Evolutionary conservation across 345 rosid species (phyloP), one percentile per base, ranked within the genome.

Genomic region (Noccaea caerulescens): DNA sequence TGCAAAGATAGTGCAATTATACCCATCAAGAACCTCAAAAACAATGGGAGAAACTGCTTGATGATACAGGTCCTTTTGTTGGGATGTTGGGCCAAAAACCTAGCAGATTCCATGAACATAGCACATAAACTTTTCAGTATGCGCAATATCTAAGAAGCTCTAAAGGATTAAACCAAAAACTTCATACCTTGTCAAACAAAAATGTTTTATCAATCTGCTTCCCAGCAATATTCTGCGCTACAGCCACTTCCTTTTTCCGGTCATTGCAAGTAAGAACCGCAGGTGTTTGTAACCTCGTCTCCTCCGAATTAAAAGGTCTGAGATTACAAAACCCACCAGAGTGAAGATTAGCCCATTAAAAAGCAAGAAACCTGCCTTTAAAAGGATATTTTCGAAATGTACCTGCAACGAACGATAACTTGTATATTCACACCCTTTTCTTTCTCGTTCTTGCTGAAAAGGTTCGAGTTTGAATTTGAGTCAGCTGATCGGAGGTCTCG

Each of bases 391-490:
- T 0, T 5, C 27, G 16, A 51, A 34, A 46, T 77, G 50, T 52
- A 94, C 99, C 99, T 89, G 90, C 99, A 94, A 66, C 99, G 98
- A 78, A 92, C 84, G 30, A 94, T 85, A 39, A 94, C 99, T 78
- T 94, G 99, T 38, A 94, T 93, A 73, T 89, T 94, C 30, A 94
- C 99, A 33, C 99, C 98, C 82, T 94, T 94, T 7, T 94, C 99
- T 73, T 80, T 91, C 57, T 94, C 99, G 58, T 82, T 81, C 77
- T 86, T 91, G 62, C 64, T 77, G 68, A 77, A 79, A 7, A 87
- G 81, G 82, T 75, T 75, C 0, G 79, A 63, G 36, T 76, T 73
- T 1, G 72, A 58, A 33, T 77, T 89, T 7, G 83, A 76, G 42
- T 94, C 99, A 18, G 76, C 85, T 13, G 82, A 69, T 77, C 99